These are phyloP conservation scores for Colletotrichum aenigma DNA, from an alignment of 2,329 filamentous ascomycete genomes.

Conservation along the genomic window DNA sequence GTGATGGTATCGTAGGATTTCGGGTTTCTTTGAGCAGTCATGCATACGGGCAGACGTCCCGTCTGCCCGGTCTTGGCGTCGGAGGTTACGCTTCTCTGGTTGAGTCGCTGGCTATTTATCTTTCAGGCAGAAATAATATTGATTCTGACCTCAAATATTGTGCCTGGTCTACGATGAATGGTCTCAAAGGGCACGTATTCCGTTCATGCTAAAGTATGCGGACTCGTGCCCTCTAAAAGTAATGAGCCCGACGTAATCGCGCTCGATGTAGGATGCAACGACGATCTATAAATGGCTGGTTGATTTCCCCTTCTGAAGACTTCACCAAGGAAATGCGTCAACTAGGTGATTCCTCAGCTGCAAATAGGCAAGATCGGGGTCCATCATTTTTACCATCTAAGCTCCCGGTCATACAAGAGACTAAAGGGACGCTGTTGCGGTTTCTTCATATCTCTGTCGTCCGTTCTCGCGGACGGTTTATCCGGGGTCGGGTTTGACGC, in stretches of 20 bases:
- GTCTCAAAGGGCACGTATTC: not conserved
- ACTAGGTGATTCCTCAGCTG: not conserved
- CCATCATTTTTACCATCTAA: not conserved
- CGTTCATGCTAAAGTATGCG: not conserved
- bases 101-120: not conserved
- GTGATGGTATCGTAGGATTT: not conserved
- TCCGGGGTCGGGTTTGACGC: not conserved
- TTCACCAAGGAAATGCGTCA: not conserved
- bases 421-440: not conserved
- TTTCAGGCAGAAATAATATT: not conserved
- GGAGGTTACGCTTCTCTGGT: not conserved
- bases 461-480: not conserved
- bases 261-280: not conserved
- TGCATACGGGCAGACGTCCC: not conserved
- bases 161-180: not conserved
- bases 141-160: not conserved
- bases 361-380: not conserved
- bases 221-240: not conserved
- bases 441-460: not conserved
- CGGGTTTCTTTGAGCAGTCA: not conserved
- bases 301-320: accelerated
- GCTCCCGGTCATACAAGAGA: not conserved
- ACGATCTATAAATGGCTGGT: not conserved
- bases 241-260: not conserved
- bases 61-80: not conserved